Evolutionary conservation across 2,329 filamentous ascomycete genomes (phyloP).

Genomic region (Penicillium griseofulvum): DNA sequence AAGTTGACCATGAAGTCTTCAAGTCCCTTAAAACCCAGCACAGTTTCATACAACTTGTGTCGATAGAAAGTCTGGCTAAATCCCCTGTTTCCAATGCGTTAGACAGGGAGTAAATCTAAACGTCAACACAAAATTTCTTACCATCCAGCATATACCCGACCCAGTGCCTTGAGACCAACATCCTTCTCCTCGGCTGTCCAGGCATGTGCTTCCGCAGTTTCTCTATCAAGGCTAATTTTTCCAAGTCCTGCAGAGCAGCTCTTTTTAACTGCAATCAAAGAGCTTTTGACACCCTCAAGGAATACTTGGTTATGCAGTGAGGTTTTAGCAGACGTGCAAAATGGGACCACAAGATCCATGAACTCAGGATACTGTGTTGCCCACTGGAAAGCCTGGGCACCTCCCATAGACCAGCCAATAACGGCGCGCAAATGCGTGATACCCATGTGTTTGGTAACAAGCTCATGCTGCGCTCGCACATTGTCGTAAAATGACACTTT

Average conservation of each 20-base stretch:
- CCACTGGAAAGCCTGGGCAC: constrained; percentile 65
- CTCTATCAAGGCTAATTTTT: constrained; percentile 43
- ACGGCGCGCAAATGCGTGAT: constrained; percentile 62
- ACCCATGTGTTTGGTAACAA: constrained; percentile 63
- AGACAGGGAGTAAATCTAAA: not conserved
- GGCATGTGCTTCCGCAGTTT: constrained; percentile 40
- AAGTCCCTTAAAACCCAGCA: constrained; percentile 63
- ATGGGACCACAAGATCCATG: constrained; percentile 64
- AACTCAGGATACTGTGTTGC: constrained; percentile 62
- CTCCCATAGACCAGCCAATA: constrained; percentile 70
- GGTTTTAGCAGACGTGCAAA: constrained; percentile 64
- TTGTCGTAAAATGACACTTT: constrained; percentile 66
- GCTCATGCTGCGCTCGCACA: constrained; percentile 62
- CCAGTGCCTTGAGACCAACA: constrained; percentile 67
- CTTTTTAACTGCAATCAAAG: constrained; percentile 58
- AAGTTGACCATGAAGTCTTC: constrained; percentile 73
- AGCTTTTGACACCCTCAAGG: constrained; percentile 61
- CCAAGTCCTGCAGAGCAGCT: constrained; percentile 53
- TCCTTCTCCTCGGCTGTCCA: constrained; percentile 57
- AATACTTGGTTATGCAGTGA: constrained; percentile 68
- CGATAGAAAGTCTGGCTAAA: constrained; percentile 78
- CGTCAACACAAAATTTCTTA: constrained; percentile 19
- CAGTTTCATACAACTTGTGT: constrained; percentile 63
- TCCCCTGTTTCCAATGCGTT: constrained; percentile 50
- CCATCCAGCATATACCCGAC: constrained; percentile 73